Percentiles rank a stretch among this genome's conserved stretches.
Evolutionary conservation across 495 filamentous ascomycete species (phyloP).

Genomic region (Penicillium coffeae): DNA sequence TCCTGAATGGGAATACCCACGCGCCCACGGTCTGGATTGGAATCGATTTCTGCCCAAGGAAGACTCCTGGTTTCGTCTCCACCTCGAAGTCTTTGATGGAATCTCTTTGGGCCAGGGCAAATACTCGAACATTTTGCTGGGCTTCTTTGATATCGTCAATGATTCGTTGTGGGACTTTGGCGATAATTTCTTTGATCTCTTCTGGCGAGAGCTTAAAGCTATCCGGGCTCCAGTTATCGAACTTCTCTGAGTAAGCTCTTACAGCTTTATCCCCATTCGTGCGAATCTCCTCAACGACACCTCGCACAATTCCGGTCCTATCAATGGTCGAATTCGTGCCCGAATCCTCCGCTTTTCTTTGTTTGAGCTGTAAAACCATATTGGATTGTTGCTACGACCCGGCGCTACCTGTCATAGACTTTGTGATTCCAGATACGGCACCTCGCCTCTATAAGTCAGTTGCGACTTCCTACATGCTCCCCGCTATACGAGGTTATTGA

Average conservation of each 20-base stretch:
- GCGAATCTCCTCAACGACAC: slow-evolving; percentile 48
- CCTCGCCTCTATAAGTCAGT: too few species aligned
- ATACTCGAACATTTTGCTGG: slow-evolving; percentile 46
- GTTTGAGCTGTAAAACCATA: slow-evolving; percentile 17
- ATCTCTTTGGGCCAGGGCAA: slow-evolving; percentile 44
- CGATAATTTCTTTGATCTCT: slow-evolving; percentile 21
- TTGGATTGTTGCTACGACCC: not conserved
- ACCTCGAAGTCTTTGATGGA: slow-evolving; percentile 45
- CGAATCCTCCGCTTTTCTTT: slow-evolving; percentile 3
- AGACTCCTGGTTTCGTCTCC: slow-evolving; percentile 47
- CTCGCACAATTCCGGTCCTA: slow-evolving; percentile 34
- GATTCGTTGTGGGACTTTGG: slow-evolving; percentile 32
- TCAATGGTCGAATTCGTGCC: slow-evolving; percentile 9
- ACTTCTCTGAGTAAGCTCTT: slow-evolving; percentile 47
- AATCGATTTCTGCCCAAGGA: slow-evolving; percentile 47
- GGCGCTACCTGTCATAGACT: too few species aligned
- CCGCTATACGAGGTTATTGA: too few species aligned
- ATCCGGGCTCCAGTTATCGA: slow-evolving; percentile 50
- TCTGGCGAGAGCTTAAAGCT: slow-evolving; percentile 38
- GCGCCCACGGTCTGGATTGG: slow-evolving; percentile 36
- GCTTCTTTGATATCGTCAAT: slow-evolving; percentile 51
- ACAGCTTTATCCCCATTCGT: slow-evolving; percentile 45
- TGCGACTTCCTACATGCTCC: too few species aligned
- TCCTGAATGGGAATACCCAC: slow-evolving; percentile 9
- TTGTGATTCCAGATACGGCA: too few species aligned